Evolutionary conservation across 805 yeast species (phyloP), one percentile per base, ranked within the genome.

Genomic region (Tetrapisispora taiwanensis): DNA sequence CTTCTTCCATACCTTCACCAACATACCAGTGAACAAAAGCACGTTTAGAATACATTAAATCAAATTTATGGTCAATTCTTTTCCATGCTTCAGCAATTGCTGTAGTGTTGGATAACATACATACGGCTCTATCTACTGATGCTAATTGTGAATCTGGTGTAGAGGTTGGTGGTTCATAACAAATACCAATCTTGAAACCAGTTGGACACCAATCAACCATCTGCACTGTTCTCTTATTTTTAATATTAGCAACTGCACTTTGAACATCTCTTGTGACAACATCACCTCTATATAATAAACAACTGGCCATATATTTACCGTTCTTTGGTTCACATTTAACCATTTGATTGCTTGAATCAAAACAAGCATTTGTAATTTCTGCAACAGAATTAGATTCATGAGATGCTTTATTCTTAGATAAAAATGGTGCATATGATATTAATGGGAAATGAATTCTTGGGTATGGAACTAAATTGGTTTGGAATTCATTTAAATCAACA

Each of bases 1-100:
- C 97, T 72, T 90, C 98, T 71, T 90, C 98, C 97, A 90, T 90
- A 74, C 98, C 97, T 73, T 90, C 98, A 66, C 97, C 95, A 48
- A 90, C 98, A 63, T 88, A 90, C 97, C 98, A 92, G 74, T 90
- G 98, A 51, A 90, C 98, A 62, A 92, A 90, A 41, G 98, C 98
- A 72, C 98, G 88, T 80, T 90, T 92, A 61, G 90, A 77, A 75
- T 89, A 90, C 98, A 90, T 90, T 68, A 92, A 78, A 69, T 90
- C 98, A 72, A 90, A 90, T 74, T 90, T 90, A 68, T 80, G 79
- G 72, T 90, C 97, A 58, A 92, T 85, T 72, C 97, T 86, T 70
- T 85, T 81, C 98, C 98, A 90, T 30, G 98, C 97, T 67, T 90
- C 97, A 46, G 96, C 94, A 66, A 90, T 92, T 34, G 98, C 95